Evolutionary conservation across 768 basidiomycete genomes (phyloP).

Genomic region (Mycena polygramma): DNA sequence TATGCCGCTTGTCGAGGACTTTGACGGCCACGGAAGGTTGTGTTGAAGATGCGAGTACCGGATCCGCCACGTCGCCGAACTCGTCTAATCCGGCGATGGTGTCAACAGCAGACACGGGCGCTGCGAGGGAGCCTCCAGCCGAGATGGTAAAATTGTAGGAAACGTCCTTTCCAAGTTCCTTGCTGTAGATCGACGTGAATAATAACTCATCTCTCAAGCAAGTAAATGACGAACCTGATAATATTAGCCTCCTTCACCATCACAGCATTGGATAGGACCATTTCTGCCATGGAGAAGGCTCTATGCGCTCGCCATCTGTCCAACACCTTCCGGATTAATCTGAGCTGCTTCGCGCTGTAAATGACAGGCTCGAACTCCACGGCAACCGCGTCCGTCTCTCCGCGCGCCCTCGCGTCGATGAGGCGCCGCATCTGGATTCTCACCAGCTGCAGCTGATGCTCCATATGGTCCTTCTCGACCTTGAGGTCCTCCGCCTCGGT

Average conservation of each 20-base stretch:
- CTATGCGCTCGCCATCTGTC: constrained; percentile 89
- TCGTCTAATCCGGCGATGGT: constrained; percentile 90
- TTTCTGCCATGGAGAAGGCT: constrained; percentile 93
- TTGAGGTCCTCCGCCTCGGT: constrained; percentile 88
- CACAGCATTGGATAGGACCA: constrained; percentile 86
- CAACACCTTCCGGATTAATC: constrained; percentile 85
- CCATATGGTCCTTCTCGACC: constrained; percentile 94
- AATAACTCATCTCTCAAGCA: neutral
- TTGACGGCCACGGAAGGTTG: constrained; percentile 92
- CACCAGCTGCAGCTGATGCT: constrained; percentile 86
- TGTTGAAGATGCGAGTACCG: constrained; percentile 75
- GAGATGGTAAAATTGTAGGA: constrained; percentile 94
- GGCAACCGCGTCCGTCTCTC: constrained; percentile 76
- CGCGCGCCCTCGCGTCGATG: constrained; percentile 80
- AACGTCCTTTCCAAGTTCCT: constrained; percentile 88
- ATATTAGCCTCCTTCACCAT: constrained; percentile 95
- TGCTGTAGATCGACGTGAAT: constrained; percentile 58
- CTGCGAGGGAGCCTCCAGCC: constrained; percentile 83
- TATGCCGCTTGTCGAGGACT: constrained; percentile 89
- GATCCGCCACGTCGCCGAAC: constrained; percentile 94
- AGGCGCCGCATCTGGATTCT: constrained; percentile 86
- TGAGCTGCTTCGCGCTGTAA: constrained; percentile 85
- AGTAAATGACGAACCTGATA: constrained; percentile 70
- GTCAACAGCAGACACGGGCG: constrained; percentile 87
- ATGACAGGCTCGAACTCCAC: constrained; percentile 83